Percentiles rank a stretch among this genome's conserved stretches.
These are phyloP conservation scores for Fusarium euwallaceae DNA, from an alignment of 2,329 filamentous ascomycete genomes.

Conservation along the genomic window DNA sequence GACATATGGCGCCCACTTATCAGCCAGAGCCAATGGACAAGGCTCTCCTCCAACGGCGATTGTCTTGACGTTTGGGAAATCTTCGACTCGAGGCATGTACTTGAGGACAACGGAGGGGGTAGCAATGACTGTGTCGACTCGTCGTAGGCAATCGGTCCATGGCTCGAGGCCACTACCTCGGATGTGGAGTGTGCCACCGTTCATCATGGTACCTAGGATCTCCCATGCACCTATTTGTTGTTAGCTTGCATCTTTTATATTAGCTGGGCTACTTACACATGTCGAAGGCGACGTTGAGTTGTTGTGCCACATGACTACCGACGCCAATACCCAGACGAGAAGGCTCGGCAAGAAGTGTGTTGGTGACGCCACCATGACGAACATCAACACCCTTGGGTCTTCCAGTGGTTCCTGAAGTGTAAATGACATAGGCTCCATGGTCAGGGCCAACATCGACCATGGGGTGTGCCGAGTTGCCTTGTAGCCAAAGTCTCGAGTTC, in stretches of 20 bases:
- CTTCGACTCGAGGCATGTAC: slow-evolving; percentile 25
- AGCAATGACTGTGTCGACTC: slow-evolving; percentile 31
- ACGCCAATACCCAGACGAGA: slow-evolving; percentile 26
- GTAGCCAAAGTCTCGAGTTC: slow-evolving; percentile 16
- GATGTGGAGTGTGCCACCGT: slow-evolving; percentile 35
- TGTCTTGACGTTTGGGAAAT: slow-evolving; percentile 30
- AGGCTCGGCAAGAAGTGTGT: slow-evolving; percentile 29
- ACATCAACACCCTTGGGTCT: slow-evolving; percentile 37
- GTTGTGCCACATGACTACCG: slow-evolving; percentile 34
- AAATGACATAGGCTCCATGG: slow-evolving; percentile 36
- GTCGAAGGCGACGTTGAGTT: slow-evolving; percentile 35
- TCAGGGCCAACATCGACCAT: slow-evolving; percentile 21
- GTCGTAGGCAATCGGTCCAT: slow-evolving; percentile 33
- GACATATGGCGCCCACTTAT: slow-evolving; percentile 34
- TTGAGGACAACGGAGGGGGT: slow-evolving; percentile 34
- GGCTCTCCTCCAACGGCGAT: slow-evolving; percentile 33
- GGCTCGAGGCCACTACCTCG: slow-evolving; percentile 29
- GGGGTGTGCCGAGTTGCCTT: slow-evolving; percentile 21
- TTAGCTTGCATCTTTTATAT: neutral
- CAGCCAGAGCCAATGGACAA: slow-evolving; percentile 26
- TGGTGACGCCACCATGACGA: slow-evolving; percentile 30
- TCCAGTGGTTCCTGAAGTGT: slow-evolving; percentile 35
- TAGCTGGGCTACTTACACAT: slow-evolving; percentile 27
- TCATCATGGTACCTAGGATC: slow-evolving; percentile 35
- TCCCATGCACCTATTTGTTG: slow-evolving; percentile 29